These are phyloP conservation scores for Ceratobasidium sp. DNA, from an alignment of 1,284 basidiomycete genomes.

Conservation along the genomic window DNA sequence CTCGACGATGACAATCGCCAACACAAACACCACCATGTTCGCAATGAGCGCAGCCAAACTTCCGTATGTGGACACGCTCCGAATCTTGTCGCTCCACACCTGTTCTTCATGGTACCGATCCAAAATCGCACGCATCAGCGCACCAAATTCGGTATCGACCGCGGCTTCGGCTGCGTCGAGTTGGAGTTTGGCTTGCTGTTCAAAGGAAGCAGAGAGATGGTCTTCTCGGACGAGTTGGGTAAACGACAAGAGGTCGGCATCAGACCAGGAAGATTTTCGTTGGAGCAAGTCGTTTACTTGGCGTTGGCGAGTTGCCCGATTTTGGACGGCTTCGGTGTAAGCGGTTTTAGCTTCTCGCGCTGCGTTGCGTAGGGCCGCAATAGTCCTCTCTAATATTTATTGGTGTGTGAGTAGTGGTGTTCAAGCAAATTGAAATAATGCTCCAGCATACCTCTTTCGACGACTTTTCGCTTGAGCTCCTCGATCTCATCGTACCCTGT, in stretches of 20 bases:
- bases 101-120: slow-evolving; percentile 94
- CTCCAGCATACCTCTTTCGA: slow-evolving; percentile 70
- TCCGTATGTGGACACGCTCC: slow-evolving; percentile 90
- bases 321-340: slow-evolving; percentile 75
- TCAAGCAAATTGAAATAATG: neutral
- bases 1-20: slow-evolving; percentile 88
- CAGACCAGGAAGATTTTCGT: slow-evolving; percentile 80
- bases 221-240: slow-evolving; percentile 69
- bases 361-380: slow-evolving; percentile 63
- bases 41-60: slow-evolving; percentile 81
- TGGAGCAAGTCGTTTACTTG: slow-evolving; percentile 91
- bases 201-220: slow-evolving; percentile 81
- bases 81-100: slow-evolving; percentile 96
- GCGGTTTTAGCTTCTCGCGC: slow-evolving; percentile 73
- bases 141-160: slow-evolving; percentile 84
- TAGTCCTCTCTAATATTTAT: slow-evolving; percentile 68
- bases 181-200: slow-evolving; percentile 68
- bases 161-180: slow-evolving; percentile 73
- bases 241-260: slow-evolving; percentile 55
- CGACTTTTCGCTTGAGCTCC: slow-evolving; percentile 77
- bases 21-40: slow-evolving; percentile 86
- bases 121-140: slow-evolving; percentile 85
- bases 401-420: neutral
- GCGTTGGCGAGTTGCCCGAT: slow-evolving; percentile 81
- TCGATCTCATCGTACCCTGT: slow-evolving; percentile 94